Conservation (phyloP, 2,329 filamentous ascomycete genomes). For the Ceratocystis papillata region DNA sequence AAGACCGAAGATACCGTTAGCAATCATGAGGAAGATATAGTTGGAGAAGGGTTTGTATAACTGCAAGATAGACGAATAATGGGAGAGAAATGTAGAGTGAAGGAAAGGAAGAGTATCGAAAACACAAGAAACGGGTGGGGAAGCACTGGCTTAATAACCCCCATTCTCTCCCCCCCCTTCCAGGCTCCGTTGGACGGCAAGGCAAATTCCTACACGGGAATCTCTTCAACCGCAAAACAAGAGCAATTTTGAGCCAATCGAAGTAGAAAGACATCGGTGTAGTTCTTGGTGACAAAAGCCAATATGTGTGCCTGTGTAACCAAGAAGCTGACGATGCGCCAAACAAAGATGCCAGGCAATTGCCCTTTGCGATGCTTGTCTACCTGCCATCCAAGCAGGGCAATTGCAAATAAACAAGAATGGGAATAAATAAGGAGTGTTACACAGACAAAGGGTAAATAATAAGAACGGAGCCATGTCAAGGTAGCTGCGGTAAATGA, state of each 20-base stretch:
- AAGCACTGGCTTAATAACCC: background rate
- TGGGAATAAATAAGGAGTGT: background rate
- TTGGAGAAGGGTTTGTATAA: background rate
- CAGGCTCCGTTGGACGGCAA: background rate
- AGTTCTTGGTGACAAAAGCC: background rate
- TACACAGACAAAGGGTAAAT: background rate
- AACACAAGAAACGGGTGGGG: background rate
- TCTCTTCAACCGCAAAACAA: background rate
- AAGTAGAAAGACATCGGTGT: background rate
- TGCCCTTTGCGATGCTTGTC: background rate
- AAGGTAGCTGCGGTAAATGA: background rate
- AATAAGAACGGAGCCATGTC: background rate
- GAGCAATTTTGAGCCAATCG: background rate
- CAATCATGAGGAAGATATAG: background rate
- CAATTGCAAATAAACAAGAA: background rate
- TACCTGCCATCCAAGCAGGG: background rate
- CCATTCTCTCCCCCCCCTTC: background rate
- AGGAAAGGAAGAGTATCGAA: background rate
- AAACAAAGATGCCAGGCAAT: background rate
- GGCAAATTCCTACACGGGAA: background rate
- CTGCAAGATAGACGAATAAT: background rate
- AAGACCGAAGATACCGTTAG: conserved; percentile 8
- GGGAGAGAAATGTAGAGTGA: background rate
- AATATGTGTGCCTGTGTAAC: conserved; percentile 3
- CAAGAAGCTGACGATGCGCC: background rate